phyloP scores from a whole-genome alignment of 805 yeast genomes.

The Starmerella stigmatis region DNA sequence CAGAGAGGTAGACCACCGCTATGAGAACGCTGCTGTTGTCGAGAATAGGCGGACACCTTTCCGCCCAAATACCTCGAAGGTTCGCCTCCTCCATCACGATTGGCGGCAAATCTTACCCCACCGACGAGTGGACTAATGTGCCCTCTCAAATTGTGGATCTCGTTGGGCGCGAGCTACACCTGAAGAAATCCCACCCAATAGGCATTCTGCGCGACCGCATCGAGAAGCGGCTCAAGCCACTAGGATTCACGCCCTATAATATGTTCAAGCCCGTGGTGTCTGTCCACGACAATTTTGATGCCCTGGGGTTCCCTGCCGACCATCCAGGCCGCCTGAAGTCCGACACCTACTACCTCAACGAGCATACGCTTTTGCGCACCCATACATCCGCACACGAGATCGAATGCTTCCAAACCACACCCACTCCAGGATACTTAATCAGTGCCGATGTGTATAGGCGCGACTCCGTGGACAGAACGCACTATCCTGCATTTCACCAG shows the following conservation, averaged over 20 bases:
- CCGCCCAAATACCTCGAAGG: no score
- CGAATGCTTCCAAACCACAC: slow-evolving; percentile 58
- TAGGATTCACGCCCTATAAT: slow-evolving; percentile 64
- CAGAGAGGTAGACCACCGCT: no score
- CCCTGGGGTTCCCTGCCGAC: slow-evolving; percentile 77
- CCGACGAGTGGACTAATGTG: slow-evolving; percentile 78
- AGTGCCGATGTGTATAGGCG: slow-evolving; percentile 93
- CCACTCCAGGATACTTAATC: slow-evolving; percentile 79
- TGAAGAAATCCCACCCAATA: slow-evolving; percentile 70
- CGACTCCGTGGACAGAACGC: slow-evolving; percentile 91
- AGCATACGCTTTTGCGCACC: slow-evolving; percentile 63
- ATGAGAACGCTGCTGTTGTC: no score
- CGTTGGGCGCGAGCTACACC: slow-evolving; percentile 64
- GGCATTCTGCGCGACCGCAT: slow-evolving; percentile 72
- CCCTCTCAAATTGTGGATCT: slow-evolving; percentile 61
- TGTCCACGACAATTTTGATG: slow-evolving; percentile 77
- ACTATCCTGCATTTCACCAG: slow-evolving; percentile 95
- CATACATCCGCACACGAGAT: slow-evolving; percentile 96
- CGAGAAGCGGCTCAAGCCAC: slow-evolving; percentile 51
- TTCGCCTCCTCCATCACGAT: slow-evolving; percentile 2
- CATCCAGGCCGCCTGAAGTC: slow-evolving; percentile 90
- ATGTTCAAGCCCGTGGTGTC: slow-evolving; percentile 77
- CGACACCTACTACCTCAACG: slow-evolving; percentile 85
- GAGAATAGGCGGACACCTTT: no score
- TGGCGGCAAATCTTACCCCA: slow-evolving; percentile 23